Evolutionary conservation across 2,329 filamentous ascomycete genomes (phyloP).

Genomic region (Botrytis galanthina): DNA sequence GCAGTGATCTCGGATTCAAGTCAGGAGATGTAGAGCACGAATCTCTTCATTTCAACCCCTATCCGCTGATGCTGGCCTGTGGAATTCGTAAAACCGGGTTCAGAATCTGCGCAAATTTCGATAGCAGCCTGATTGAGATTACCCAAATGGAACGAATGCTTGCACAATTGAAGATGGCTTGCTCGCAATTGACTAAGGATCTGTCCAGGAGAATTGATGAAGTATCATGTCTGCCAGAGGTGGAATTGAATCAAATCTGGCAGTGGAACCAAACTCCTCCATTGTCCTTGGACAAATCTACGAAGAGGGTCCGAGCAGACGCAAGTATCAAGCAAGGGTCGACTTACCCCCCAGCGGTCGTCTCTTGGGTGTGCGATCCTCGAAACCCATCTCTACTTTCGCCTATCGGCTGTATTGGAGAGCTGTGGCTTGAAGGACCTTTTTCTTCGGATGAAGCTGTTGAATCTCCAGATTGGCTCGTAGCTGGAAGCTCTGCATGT

Average conservation of each 20-base stretch:
- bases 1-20: constrained; percentile 18
- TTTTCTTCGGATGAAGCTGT: constrained; percentile 51
- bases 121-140: constrained; percentile 40
- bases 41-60: constrained; percentile 46
- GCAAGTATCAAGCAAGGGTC: constrained; percentile 31
- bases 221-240: constrained; percentile 36
- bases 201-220: constrained; percentile 35
- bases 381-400: constrained; percentile 40
- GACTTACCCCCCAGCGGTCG: constrained; percentile 40
- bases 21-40: constrained; percentile 39
- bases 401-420: constrained; percentile 43
- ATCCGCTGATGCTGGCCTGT: constrained; percentile 49
- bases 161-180: constrained; percentile 37
- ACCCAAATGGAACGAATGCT: constrained; percentile 42
- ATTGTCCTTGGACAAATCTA: constrained; percentile 37
- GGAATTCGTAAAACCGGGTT: constrained; percentile 45
- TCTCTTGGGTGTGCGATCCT: constrained; percentile 39
- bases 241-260: constrained; percentile 45
- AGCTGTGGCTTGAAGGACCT: constrained; percentile 44
- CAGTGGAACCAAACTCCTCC: constrained; percentile 42
- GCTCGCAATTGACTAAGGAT: constrained; percentile 29
- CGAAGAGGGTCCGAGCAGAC: constrained; percentile 28
- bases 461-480: constrained; percentile 47
- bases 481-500: constrained; percentile 38
- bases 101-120: constrained; percentile 45